Evolutionary conservation across 2,329 filamentous ascomycete species (phyloP).

Genomic region (Chaetomium olivaceum): DNA sequence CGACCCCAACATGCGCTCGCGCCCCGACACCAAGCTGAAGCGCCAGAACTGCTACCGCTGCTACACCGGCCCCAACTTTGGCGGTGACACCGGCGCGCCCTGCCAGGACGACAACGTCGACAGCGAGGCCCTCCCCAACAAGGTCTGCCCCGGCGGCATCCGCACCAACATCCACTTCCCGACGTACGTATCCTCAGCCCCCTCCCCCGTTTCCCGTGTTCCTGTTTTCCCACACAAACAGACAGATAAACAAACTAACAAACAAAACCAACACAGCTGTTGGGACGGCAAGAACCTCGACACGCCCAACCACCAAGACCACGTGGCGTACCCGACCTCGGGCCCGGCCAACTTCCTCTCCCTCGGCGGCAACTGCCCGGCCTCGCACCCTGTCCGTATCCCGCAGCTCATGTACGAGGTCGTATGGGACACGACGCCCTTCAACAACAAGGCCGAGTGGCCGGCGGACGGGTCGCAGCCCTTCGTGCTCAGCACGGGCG

Average conservation of each 20-base stretch:
- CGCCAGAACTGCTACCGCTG: slow-evolving; percentile 47
- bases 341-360: slow-evolving; percentile 44
- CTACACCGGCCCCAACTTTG: slow-evolving; percentile 48
- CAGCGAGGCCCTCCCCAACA: slow-evolving; percentile 42
- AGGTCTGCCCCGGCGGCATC: slow-evolving; percentile 47
- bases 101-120: slow-evolving; percentile 44
- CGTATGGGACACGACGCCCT: slow-evolving; percentile 47
- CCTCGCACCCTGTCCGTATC: slow-evolving; percentile 44
- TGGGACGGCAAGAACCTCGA: slow-evolving; percentile 53
- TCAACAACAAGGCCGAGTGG: slow-evolving; percentile 43
- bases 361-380: slow-evolving; percentile 43
- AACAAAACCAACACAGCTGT: slow-evolving; percentile 39
- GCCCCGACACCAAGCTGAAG: slow-evolving; percentile 37
- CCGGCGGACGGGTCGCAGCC: slow-evolving; percentile 43
- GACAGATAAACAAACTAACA: neutral
- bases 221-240: slow-evolving; percentile 51
- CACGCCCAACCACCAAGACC: slow-evolving; percentile 48
- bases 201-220: slow-evolving; percentile 47
- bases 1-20: slow-evolving; percentile 42
- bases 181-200: slow-evolving; percentile 55
- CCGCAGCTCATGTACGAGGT: slow-evolving; percentile 53
- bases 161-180: slow-evolving; percentile 50
- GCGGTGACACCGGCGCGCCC: slow-evolving; percentile 41
- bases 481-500: slow-evolving; percentile 41
- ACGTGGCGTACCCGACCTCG: slow-evolving; percentile 44